A percentile compares a stretch with the other conserved stretches of the same genome.
Evolutionary conservation across 805 yeast genomes (phyloP).

Genomic region (Blastobotrys robertii): DNA sequence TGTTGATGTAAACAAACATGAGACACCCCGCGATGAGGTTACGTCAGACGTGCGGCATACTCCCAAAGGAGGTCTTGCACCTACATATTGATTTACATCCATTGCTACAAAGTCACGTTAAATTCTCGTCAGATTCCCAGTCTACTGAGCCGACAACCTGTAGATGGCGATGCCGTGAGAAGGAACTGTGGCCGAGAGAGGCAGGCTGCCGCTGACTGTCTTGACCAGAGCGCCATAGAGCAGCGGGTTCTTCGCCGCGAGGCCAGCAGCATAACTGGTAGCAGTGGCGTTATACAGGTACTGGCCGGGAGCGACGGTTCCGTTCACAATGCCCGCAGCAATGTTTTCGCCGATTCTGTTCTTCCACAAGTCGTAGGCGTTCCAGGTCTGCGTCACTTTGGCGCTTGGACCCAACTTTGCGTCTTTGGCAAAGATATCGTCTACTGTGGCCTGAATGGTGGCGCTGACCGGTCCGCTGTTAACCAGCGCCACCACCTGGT

Average conservation of each 20-base stretch:
- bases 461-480: not conserved
- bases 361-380: not conserved
- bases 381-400: slow-evolving; percentile 1
- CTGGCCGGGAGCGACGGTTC: not conserved
- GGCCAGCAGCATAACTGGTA: not conserved
- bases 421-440: not conserved
- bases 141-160: not conserved
- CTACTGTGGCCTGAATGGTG: not conserved
- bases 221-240: not conserved
- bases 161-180: slow-evolving; percentile 2
- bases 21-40: too few species aligned
- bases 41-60: too few species aligned
- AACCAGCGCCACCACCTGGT: slow-evolving; percentile 1
- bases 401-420: not conserved
- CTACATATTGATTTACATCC: too few species aligned
- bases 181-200: not conserved
- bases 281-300: not conserved
- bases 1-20: too few species aligned
- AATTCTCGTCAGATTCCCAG: too few species aligned
- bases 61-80: too few species aligned
- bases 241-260: not conserved
- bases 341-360: not conserved
- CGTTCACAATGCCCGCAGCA: not conserved
- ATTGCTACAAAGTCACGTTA: too few species aligned
- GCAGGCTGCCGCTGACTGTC: not conserved